Base-by-base conservation (phyloP, 768 basidiomycete species). In the Scleroderma bovista region DNA sequence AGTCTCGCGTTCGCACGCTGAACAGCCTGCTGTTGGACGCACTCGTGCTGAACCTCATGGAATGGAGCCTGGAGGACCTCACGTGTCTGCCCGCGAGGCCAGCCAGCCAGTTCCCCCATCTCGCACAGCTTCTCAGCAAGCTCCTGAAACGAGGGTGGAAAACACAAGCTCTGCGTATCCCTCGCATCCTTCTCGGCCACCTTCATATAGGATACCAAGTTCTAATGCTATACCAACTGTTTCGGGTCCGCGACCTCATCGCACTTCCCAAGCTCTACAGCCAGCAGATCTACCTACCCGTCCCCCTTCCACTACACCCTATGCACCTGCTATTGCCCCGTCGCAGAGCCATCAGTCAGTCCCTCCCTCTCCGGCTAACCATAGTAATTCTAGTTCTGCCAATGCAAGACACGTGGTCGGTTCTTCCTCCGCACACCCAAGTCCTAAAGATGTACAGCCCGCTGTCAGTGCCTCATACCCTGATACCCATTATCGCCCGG, bases 31-130 rank as follows among this genome's bases (percentile, higher is more conserved):
- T 9, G 44, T 51, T 48, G 59, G 60, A 7, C 52, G 57, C 29
- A 46, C 67, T 48, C 67, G 61, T 42, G 47, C 56, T 43, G 65
- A 60, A 19, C 56, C 55, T 61, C 55, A 40, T 52, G 59, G 36
- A 15, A 46, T 51, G 29, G 57, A 69, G 52, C 20, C 53, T 53
- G 49, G 55, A 53, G 61, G 51, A 29, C 57, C 55, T 50, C 63
- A 59, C 59, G 48, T 59, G 59, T 67, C 65, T 33, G 53, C 52
- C 51, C 57, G 65, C 36, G 64, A 66, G 51, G 43, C 65, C 41
- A 53, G 43, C 51, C 52, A 62, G 44, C 52, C 60, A 26, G 43
- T 50, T 45, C 47, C 53, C 40, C 47, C 55, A 19, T 60, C 61
- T 7, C 63, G 53, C 20, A 39, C 60, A 34, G 53, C 50, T 11